Evolutionary conservation across 371 early-diverging fungal species (phyloP).

Genomic region (Amoeboaphelidium protococcarum): DNA sequence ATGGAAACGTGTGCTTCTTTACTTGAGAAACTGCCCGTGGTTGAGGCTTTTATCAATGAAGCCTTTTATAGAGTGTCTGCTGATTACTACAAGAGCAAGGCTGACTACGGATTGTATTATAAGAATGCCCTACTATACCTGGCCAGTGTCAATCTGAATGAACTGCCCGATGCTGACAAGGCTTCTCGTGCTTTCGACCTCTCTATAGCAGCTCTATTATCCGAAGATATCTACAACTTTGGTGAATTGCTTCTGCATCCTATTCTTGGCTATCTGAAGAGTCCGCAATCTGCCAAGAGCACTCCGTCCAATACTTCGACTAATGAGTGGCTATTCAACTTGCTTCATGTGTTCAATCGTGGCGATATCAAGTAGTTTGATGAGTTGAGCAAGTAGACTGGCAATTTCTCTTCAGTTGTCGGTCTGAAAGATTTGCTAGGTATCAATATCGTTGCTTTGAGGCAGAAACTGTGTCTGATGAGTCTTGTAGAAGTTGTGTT

Average conservation of each 20-base stretch:
- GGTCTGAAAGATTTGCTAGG: constrained; percentile 37
- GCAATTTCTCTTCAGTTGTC: background rate
- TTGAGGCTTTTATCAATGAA: constrained; percentile 69
- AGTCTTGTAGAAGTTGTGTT: constrained; percentile 80
- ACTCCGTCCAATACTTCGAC: constrained; percentile 41
- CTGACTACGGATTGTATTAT: constrained; percentile 73
- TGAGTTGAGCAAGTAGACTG: constrained; percentile 16
- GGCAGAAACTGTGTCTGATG: constrained; percentile 89
- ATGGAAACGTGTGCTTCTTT: constrained; percentile 60
- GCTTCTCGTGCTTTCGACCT: constrained; percentile 69
- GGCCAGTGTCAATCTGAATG: constrained; percentile 59
- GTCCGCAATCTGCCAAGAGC: too few species aligned
- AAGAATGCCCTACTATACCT: constrained; percentile 74
- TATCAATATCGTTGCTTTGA: constrained; percentile 35
- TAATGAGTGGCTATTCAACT: constrained; percentile 55
- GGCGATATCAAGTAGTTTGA: constrained; percentile 85
- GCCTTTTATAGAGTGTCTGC: constrained; percentile 79
- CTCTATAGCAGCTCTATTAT: constrained; percentile 63
- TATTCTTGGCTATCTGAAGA: constrained; percentile 54
- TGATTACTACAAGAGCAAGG: constrained; percentile 83
- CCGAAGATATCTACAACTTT: constrained; percentile 92
- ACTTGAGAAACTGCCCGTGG: constrained; percentile 46
- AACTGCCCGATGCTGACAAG: constrained; percentile 39
- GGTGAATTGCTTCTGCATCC: constrained; percentile 93
- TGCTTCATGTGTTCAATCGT: constrained; percentile 70